Evolutionary conservation across 2,329 filamentous ascomycete genomes (phyloP), one percentile per base, ranked within the genome.

Genomic region (Botryosphaeria agaves): DNA sequence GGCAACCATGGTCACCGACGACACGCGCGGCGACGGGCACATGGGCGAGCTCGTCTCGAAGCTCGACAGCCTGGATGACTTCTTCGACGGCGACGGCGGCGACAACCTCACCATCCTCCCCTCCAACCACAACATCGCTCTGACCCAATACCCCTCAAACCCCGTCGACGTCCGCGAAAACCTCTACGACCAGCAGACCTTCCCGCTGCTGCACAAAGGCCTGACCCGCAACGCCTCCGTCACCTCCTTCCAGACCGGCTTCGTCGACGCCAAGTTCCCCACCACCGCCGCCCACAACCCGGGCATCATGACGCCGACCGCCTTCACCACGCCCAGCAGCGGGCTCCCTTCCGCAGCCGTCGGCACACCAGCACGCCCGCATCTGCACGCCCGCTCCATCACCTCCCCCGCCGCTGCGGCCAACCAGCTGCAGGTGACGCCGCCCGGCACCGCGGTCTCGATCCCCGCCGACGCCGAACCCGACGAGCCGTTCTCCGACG

Each of bases 1-100:
- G 2, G 82, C 83, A 32, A 94, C 85, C 1, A 93, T 94, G 80
- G 72, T 91, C 49, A 93, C 85, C 0, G 82, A 94, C 42, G 83
- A 89, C 21, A 70, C 60, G 0, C 70, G 76, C 9, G 71, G 63
- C 2, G 78, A 84, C 28, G 69, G 66, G 26, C 77, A 81, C 34
- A 77, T 84, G 46, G 80, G 77, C 21, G 87, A 95, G 41, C 64
- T 95, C 5, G 78, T 91, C 8, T 65, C 60, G 53, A 59, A 64
- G 36, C 47, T 69, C 4, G 63, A 67, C 37, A 64, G 59, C 34
- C 48, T 69, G 1, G 64, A 69, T 36, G 62, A 66, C 37, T 68
- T 68, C 44, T 68, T 69, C 41, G 58, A 59, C 17, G 60, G 63
- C 32, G 54, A 61, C 18, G 36, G 34, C 16, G 32, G 35, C 17